A percentile compares a stretch with the other conserved stretches of the same genome.
Evolutionary conservation across 306 rosid genomes (phyloP).

Genomic region (Argentina anserina): DNA sequence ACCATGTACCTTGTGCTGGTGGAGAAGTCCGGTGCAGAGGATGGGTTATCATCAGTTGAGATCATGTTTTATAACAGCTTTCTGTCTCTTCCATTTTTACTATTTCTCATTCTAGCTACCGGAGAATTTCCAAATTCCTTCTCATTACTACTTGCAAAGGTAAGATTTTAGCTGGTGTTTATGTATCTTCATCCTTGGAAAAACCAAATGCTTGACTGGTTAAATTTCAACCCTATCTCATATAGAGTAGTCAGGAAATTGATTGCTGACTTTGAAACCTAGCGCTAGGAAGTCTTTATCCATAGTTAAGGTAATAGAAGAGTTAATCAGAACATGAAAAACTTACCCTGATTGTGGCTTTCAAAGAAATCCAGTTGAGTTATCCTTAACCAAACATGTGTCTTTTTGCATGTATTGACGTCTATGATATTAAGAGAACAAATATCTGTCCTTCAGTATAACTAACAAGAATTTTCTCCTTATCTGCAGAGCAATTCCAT

Average conservation of each 20-base stretch:
- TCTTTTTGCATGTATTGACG: no score
- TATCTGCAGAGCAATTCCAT: constrained; percentile 72
- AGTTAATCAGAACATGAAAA: neutral
- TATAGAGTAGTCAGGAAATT: neutral
- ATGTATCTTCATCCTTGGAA: constrained; percentile 13
- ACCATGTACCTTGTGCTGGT: constrained; percentile 96
- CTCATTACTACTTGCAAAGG: constrained; percentile 71
- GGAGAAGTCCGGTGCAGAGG: constrained; percentile 95
- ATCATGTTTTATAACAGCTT: constrained; percentile 94
- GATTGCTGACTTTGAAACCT: neutral
- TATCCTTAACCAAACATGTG: no score
- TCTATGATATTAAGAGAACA: neutral
- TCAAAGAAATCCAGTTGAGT: neutral
- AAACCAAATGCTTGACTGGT: constrained; percentile 5
- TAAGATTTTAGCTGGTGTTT: constrained; percentile 34
- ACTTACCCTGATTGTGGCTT: neutral
- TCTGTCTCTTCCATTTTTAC: constrained; percentile 85
- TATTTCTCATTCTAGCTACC: constrained; percentile 77
- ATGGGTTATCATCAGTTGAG: constrained; percentile 85
- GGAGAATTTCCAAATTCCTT: constrained; percentile 90
- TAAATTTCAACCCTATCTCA: neutral
- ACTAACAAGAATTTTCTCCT: constrained; percentile 7
- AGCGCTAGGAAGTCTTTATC: neutral
- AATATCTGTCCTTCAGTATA: neutral
- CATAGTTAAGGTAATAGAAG: neutral